Evolutionary conservation across 768 basidiomycete genomes (phyloP).

Genomic region (Hemileccinum impolitum): DNA sequence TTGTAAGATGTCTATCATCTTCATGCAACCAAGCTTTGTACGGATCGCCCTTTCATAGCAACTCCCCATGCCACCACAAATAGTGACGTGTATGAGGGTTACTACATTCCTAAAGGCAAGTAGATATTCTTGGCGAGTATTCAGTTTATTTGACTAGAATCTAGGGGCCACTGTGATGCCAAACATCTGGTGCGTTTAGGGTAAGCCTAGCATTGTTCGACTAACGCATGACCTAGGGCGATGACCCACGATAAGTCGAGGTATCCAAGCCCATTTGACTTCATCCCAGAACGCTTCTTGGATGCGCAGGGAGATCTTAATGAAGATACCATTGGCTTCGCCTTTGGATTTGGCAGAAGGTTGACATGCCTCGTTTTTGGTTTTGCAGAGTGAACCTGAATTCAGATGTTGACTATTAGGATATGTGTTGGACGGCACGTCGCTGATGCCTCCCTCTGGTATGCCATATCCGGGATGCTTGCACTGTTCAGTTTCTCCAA

Average conservation of each 20-base stretch:
- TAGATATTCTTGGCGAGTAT: background rate
- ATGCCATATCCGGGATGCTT: conserved; percentile 26
- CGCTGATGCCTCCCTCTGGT: conserved; percentile 28
- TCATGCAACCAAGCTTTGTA: background rate
- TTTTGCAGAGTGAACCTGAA: background rate
- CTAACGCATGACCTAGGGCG: conserved; percentile 19
- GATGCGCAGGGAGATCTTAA: conserved; percentile 18
- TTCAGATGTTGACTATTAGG: background rate
- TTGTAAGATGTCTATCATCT: conserved; percentile 11
- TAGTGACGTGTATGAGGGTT: conserved; percentile 24
- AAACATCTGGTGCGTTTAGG: conserved; percentile 28
- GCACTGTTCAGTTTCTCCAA: conserved; percentile 27
- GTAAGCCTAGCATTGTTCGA: background rate
- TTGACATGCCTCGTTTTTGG: background rate
- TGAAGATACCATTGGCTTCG: conserved; percentile 16
- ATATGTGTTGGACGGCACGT: conserved; percentile 24
- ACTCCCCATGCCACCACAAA: conserved; percentile 19
- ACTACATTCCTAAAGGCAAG: conserved; percentile 28
- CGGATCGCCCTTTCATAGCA: background rate
- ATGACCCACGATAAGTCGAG: conserved; percentile 31
- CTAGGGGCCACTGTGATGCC: conserved; percentile 21
- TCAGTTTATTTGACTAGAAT: conserved; percentile 1
- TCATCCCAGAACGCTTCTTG: conserved; percentile 32
- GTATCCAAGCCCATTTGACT: conserved; percentile 32
- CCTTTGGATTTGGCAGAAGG: conserved; percentile 30